These are phyloP conservation scores for Spinellus fusiger DNA, from an alignment of 192 early-diverging fungal species.

Conservation along the genomic window DNA sequence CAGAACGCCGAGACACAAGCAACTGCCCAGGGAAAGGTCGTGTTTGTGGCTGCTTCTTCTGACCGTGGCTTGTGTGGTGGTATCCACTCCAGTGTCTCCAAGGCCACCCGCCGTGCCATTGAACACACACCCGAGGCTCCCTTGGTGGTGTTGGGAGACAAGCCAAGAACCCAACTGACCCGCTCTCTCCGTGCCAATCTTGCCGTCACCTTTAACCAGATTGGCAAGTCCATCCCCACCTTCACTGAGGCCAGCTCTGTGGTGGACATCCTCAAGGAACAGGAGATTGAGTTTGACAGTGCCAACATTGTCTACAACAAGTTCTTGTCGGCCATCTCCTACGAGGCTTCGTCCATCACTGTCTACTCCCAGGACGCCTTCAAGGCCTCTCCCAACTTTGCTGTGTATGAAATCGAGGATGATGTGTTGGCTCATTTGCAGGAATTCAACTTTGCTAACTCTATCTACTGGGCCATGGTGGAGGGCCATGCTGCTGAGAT, in stretches of 20 bases:
- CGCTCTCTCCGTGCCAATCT: constrained; percentile 75
- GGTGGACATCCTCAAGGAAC: constrained; percentile 68
- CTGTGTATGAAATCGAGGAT: constrained; percentile 89
- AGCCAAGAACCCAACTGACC: constrained; percentile 87
- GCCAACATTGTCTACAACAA: constrained; percentile 87
- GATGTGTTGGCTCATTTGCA: constrained; percentile 81
- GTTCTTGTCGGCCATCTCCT: constrained; percentile 92
- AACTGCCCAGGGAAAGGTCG: constrained; percentile 57
- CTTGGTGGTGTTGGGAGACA: constrained; percentile 83
- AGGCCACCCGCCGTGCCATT: constrained; percentile 67
- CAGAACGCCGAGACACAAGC: constrained; percentile 66
- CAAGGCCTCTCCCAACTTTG: constrained; percentile 70
- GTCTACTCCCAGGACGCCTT: constrained; percentile 63
- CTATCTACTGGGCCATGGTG: constrained; percentile 90
- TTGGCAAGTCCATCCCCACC: constrained; percentile 83
- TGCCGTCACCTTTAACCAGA: constrained; percentile 82
- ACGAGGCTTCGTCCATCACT: constrained; percentile 68
- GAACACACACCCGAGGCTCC: constrained; percentile 45
- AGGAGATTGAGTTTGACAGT: constrained; percentile 60
- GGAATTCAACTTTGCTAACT: constrained; percentile 93
- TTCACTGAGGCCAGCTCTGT: constrained; percentile 84
- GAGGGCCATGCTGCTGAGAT: constrained; percentile 97
- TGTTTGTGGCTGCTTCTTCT: constrained; percentile 82
- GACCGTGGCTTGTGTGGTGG: constrained; percentile 99
- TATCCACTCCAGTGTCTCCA: constrained; percentile 93